A percentile compares a stretch with the other conserved stretches of the same genome.
phyloP scores from a whole-genome alignment of 495 filamentous ascomycete genomes.

The Xylaria scruposa region DNA sequence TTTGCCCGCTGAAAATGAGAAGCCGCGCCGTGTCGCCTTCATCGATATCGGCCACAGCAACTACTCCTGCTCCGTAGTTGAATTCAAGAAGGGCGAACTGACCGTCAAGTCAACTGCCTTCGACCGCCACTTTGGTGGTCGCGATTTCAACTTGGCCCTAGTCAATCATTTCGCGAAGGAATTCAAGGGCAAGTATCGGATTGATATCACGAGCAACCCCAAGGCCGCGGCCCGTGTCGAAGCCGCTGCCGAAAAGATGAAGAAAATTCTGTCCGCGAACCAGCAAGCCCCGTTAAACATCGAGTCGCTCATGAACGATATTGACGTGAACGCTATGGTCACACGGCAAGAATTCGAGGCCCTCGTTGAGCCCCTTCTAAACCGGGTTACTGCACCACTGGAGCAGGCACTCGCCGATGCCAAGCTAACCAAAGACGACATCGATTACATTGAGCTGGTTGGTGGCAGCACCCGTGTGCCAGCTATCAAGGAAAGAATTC shows the following conservation, averaged over 20 bases:
- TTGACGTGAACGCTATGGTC: conserved; percentile 86
- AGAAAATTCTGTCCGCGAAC: conserved; percentile 98
- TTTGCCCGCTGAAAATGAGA: conserved; percentile 87
- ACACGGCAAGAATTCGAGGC: conserved; percentile 95
- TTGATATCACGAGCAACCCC: conserved; percentile 84
- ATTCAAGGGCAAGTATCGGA: conserved; percentile 91
- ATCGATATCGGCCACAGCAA: conserved; percentile 97
- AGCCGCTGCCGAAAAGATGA: conserved; percentile 92
- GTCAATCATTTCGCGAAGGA: conserved; percentile 94
- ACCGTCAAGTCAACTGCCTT: conserved; percentile 90
- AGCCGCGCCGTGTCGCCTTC: conserved; percentile 89
- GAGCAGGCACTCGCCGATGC: conserved; percentile 93
- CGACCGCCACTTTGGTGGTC: conserved; percentile 96
- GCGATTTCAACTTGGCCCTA: conserved; percentile 93
- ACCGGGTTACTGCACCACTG: conserved; percentile 72
- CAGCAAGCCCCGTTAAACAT: conserved; percentile 93
- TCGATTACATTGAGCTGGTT: conserved; percentile 92
- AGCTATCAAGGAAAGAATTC: conserved; percentile 86
- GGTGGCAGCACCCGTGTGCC: conserved; percentile 96
- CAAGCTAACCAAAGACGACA: conserved; percentile 86
- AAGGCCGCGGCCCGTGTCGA: conserved; percentile 88
- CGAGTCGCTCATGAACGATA: conserved; percentile 98
- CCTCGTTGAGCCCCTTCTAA: conserved; percentile 84
- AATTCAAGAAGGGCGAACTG: conserved; percentile 97
- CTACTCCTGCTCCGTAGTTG: conserved; percentile 91